Base-by-base conservation (phyloP, 1,284 basidiomycete species). In the Cryptococcus depauperatus region DNA sequence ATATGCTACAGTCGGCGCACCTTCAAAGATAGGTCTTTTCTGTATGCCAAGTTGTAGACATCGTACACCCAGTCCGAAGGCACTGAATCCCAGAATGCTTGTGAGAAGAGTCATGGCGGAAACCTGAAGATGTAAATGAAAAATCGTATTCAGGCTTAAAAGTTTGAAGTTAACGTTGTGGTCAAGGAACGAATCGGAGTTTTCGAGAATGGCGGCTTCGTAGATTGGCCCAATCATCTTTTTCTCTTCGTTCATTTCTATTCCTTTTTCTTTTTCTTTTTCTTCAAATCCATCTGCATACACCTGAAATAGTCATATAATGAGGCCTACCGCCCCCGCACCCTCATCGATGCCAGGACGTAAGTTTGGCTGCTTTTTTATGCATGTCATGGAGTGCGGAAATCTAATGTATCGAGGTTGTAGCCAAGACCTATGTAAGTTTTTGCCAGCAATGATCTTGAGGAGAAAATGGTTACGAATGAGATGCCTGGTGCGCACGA, bases 41-140 rank as follows among this genome's bases (percentile, higher is more conserved):
- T 86, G 84, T 57, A 90, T 81, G 42, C 82, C 82, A 19, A 89
- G 80, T 69, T 89, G 86, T 56, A 84, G 84, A 51, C 85, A 74
- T 52, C 86, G 77, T 13, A 81, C 80, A 16, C 80, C 80, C 45
- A 89, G 79, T 25, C 86, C 86, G 61, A 87, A 83, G 47, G 77
- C 70, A 16, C 83, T 82, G 72, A 85, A 86, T 39, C 86, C 86
- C 63, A 85, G 62, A 56, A 89, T 73, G 65, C 79, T 84, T 48
- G 79, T 73, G 54, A 85, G 70, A 61, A 87, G 74, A 39, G 82
- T 72, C 84, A 87, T 88, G 57, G 52, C 44, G 44, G 40, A 21
- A n/a, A 18, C 13, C n/a, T 1, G 32, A 30, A 30, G n/a, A n/a
- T n/a, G 28, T n/a, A 30, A 30, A 30, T 30, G 41, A 16, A 33